Conservation (phyloP, 345 rosid genomes). For the Salix dunnii region DNA sequence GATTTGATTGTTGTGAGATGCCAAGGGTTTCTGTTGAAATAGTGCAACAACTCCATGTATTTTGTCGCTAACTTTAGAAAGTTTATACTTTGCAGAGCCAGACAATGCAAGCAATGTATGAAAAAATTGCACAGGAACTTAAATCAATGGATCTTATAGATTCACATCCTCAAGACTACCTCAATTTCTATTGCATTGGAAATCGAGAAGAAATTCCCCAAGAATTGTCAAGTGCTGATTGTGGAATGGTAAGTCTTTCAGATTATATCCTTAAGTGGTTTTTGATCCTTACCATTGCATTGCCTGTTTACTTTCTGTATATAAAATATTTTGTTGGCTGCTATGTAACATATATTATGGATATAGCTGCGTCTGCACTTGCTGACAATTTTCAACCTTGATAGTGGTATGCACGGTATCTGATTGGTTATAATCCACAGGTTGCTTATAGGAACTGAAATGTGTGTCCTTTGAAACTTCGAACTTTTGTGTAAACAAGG, state of each 20-base stretch:
- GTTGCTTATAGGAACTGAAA: not conserved
- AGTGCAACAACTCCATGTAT: not conserved
- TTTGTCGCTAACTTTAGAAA: slow-evolving; percentile 1
- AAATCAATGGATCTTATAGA: slow-evolving; percentile 40
- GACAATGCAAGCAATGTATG: slow-evolving; percentile 92
- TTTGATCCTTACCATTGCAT: slow-evolving; percentile 2
- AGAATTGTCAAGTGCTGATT: slow-evolving; percentile 21
- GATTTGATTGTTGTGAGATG: slow-evolving; percentile 1
- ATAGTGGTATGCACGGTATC: not conserved
- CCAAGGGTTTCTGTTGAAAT: not conserved
- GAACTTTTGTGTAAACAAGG: not conserved
- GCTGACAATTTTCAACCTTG: not conserved
- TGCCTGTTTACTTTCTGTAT: not conserved
- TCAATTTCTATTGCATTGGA: slow-evolving; percentile 91
- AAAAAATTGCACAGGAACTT: slow-evolving; percentile 51
- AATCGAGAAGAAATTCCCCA: slow-evolving; percentile 51
- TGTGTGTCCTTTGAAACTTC: not conserved
- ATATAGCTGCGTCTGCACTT: not conserved
- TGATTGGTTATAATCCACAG: not conserved
- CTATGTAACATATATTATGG: not conserved
- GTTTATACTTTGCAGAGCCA: slow-evolving; percentile 57
- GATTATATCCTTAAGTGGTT: slow-evolving; percentile 1
- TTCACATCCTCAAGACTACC: slow-evolving; percentile 78
- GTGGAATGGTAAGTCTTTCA: slow-evolving; percentile 42
- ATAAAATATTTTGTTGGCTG: not conserved